phyloP scores from a whole-genome alignment of 202 grass and related monocot species.

The Setaria italica region DNA sequence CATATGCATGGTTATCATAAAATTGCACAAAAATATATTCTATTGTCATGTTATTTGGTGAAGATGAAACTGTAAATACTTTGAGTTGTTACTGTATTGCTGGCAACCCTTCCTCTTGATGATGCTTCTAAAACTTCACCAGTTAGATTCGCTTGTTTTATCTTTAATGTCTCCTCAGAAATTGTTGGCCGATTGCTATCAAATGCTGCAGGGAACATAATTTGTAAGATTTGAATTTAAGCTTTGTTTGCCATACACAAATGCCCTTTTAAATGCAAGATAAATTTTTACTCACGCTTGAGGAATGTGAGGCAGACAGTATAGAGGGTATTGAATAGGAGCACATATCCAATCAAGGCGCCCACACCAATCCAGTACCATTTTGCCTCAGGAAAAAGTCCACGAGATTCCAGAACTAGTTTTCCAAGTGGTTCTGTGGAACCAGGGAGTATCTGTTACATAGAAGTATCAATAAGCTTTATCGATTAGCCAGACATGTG shows the following conservation, averaged over 20 bases:
- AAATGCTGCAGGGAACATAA: conserved; percentile 55
- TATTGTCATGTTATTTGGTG: conserved; percentile 14
- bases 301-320: conserved; percentile 74
- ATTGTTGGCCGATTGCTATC: conserved; percentile 70
- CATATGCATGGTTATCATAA: conserved; percentile 29
- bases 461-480: conserved; percentile 32
- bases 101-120: conserved; percentile 57
- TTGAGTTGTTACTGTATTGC: conserved; percentile 34
- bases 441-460: conserved; percentile 44
- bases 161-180: conserved; percentile 79
- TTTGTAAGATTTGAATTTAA: conserved; percentile 25
- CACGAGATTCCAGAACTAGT: conserved; percentile 63
- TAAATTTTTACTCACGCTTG: conserved; percentile 58
- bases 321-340: conserved; percentile 85
- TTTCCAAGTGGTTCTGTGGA: conserved; percentile 57
- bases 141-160: conserved; percentile 79
- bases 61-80: conserved; percentile 44
- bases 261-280: conserved; percentile 14
- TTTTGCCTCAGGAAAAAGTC: conserved; percentile 73
- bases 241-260: conserved; percentile 39
- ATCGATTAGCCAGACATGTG: conserved; percentile 19
- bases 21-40: conserved; percentile 26
- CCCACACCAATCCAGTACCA: conserved; percentile 95
- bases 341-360: conserved; percentile 71
- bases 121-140: conserved; percentile 72